Percentiles rank a stretch among this genome's conserved stretches.
phyloP scores from a whole-genome alignment of 2,329 filamentous ascomycete species.

The Elsinoe fawcettii region DNA sequence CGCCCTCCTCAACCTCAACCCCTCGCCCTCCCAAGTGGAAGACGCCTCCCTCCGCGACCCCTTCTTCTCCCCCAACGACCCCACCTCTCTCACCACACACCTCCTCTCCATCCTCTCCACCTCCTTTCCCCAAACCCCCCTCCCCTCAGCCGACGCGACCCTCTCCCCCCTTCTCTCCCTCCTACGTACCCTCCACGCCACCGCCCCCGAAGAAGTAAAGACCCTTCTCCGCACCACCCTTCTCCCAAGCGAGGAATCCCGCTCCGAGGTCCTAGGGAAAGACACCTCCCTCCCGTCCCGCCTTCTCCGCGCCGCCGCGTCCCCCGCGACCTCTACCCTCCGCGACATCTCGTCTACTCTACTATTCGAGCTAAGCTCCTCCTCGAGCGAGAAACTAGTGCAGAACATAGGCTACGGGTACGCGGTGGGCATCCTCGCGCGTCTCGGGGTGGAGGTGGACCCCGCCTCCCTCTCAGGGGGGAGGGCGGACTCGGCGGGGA shows the following conservation, averaged over 20 bases:
- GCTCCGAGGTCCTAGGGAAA: slow-evolving; percentile 67
- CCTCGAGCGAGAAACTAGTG: slow-evolving; percentile 71
- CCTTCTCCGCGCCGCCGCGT: slow-evolving; percentile 69
- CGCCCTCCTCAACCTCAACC: slow-evolving; percentile 68
- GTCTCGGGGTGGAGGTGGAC: slow-evolving; percentile 75
- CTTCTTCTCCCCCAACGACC: slow-evolving; percentile 59
- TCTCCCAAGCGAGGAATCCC: slow-evolving; percentile 69
- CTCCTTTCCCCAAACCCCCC: slow-evolving; percentile 57
- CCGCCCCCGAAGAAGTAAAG: slow-evolving; percentile 57
- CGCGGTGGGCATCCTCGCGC: slow-evolving; percentile 81
- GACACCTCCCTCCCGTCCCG: slow-evolving; percentile 66
- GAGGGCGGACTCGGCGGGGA: slow-evolving; percentile 24
- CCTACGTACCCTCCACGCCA: slow-evolving; percentile 59
- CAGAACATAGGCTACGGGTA: slow-evolving; percentile 92
- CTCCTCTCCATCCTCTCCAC: slow-evolving; percentile 64
- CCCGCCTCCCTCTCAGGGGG: slow-evolving; percentile 24
- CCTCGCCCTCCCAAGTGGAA: slow-evolving; percentile 35
- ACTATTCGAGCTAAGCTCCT: slow-evolving; percentile 79
- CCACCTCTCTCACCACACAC: slow-evolving; percentile 53
- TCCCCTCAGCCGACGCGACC: slow-evolving; percentile 59
- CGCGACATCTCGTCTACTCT: slow-evolving; percentile 68
- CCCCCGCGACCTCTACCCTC: slow-evolving; percentile 61
- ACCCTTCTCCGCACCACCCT: slow-evolving; percentile 57
- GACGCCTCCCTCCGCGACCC: slow-evolving; percentile 28
- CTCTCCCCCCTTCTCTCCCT: slow-evolving; percentile 60